Conservation (phyloP, 441 rosid species). For the Mallotus japonicus region DNA sequence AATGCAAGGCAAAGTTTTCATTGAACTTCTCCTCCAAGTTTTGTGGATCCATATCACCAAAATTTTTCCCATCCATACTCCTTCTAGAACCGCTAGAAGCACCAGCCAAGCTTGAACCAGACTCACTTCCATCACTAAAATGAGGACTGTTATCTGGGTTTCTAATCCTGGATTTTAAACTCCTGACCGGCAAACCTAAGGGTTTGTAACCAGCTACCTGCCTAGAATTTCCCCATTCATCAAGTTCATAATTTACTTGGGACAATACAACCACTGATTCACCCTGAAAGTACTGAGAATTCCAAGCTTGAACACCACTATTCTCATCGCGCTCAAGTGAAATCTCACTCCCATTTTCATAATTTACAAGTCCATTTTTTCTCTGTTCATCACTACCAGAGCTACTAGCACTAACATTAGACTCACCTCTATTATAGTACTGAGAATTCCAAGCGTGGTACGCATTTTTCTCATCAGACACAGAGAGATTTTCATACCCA, state of each 20-base stretch:
- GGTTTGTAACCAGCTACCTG: constrained; percentile 37
- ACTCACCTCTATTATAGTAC: constrained; percentile 14
- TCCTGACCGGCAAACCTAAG: constrained; percentile 77
- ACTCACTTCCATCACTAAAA: constrained; percentile 30
- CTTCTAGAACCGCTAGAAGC: constrained; percentile 26
- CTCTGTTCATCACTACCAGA: constrained; percentile 26
- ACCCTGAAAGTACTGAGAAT: constrained; percentile 49
- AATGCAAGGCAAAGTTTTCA: constrained; percentile 33
- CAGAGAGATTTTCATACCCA: constrained; percentile 40
- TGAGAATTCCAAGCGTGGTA: constrained; percentile 21
- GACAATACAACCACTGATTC: constrained; percentile 57
- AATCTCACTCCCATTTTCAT: constrained; percentile 29
- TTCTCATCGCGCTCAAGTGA: constrained; percentile 27
- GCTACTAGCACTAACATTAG: constrained; percentile 15
- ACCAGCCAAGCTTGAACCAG: constrained; percentile 34
- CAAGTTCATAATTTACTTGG: constrained; percentile 43
- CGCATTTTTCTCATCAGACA: constrained; percentile 35
- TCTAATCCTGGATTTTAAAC: constrained; percentile 41
- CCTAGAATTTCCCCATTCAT: constrained; percentile 30
- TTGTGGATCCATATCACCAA: constrained; percentile 31
- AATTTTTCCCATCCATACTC: constrained; percentile 23
- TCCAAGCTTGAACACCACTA: constrained; percentile 50
- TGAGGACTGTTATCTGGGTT: constrained; percentile 21
- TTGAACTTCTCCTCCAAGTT: constrained; percentile 40
- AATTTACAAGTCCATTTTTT: constrained; percentile 24